Base-by-base conservation (phyloP, 2,329 filamentous ascomycete species). In the Cadophora malorum region DNA sequence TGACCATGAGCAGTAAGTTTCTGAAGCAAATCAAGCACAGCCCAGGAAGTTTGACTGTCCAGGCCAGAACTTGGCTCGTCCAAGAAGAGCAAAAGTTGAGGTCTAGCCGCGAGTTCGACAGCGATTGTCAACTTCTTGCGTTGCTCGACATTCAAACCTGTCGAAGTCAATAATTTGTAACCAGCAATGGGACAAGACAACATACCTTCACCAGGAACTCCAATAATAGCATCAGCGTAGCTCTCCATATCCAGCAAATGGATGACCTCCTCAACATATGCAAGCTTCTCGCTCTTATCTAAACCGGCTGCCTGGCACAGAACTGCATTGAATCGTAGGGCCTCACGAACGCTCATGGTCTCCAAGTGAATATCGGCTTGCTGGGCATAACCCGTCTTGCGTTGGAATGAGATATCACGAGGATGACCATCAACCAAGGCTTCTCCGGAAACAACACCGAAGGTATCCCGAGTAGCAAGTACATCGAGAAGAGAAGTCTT, bases 31-130 rank as follows among this genome's bases (percentile, higher is more conserved):
- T 93, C 90, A 53, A 93, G 84, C 77, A 97, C 96, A 70, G 92
- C 91, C 92, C 93, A 97, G 1, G 94, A 94, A 1, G 93, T 97
- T 79, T 97, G 93, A 76, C 90, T 93, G 80, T 97, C 94, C 23
- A 97, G 88, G 82, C 94, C 94, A 41, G 93, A 97, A 4, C 94
- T 97, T n/a, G 94, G 94, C 80, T 97, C 94, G 75, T 97, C 94
- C 55, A 97, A 87, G 82, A 97, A 97, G 62, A 97, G 87, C 67
- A 97, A 84, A 63, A 97, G 84, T 56, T 92, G 89, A 7, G 94
- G 94, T 82, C 94, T 97, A 12, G 94, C 94, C 45, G 93, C 94
- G 25, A 98, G 86, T 79, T 97, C 94, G 21, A 97, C 94, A 79
- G 93, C 95, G 71, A 97, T 97, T 0, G 94, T 97, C 8, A 97